A percentile compares a stretch with the other conserved stretches of the same genome.
These are phyloP conservation scores for Eragrostis nindensis DNA, from an alignment of 176 grass and related monocot genomes.

Conservation along the genomic window DNA sequence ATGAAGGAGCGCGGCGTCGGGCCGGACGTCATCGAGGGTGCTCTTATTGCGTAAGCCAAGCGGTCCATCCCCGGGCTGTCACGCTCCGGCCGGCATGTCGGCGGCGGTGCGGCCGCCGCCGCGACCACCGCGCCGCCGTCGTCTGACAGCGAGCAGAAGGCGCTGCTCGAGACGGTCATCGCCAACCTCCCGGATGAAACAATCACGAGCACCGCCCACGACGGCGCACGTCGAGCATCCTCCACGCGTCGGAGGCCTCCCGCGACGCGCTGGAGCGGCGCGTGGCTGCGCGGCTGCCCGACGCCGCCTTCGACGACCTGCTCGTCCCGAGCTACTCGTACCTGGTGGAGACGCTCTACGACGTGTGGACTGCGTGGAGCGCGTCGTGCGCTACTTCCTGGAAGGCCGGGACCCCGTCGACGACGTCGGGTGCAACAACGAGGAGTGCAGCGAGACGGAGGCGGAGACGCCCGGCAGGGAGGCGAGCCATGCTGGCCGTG, in stretches of 20 bases:
- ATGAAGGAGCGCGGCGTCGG: conserved; percentile 78
- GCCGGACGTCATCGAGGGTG: conserved; percentile 73
- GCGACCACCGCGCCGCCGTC: conserved; percentile 10
- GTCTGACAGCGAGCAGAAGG: conserved; percentile 72
- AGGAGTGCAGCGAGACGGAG: conserved; percentile 44
- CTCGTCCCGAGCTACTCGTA: conserved; percentile 95
- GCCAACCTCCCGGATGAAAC: conserved; percentile 85
- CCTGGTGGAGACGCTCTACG: conserved; percentile 97
- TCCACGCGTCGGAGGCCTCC: conserved; percentile 69
- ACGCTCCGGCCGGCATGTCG: conserved; percentile 57
- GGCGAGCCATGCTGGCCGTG: conserved; percentile 48
- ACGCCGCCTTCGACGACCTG: conserved; percentile 81
- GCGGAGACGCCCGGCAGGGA: conserved; percentile 47
- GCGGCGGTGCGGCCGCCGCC: background rate
- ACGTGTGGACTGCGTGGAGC: conserved; percentile 94
- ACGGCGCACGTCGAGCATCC: conserved; percentile 78
- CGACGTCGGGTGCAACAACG: conserved; percentile 20
- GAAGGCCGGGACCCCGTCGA: conserved; percentile 48
- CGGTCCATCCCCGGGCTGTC: conserved; percentile 88
- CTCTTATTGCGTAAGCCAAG: conserved; percentile 89
- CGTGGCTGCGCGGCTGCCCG: conserved; percentile 70
- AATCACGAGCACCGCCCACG: conserved; percentile 53
- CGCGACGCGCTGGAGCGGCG: conserved; percentile 73
- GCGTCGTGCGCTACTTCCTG: conserved; percentile 68
- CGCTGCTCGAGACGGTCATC: conserved; percentile 85